These are phyloP conservation scores for Aspergillus bombycis DNA, from an alignment of 2,329 filamentous ascomycete genomes.

Conservation along the genomic window DNA sequence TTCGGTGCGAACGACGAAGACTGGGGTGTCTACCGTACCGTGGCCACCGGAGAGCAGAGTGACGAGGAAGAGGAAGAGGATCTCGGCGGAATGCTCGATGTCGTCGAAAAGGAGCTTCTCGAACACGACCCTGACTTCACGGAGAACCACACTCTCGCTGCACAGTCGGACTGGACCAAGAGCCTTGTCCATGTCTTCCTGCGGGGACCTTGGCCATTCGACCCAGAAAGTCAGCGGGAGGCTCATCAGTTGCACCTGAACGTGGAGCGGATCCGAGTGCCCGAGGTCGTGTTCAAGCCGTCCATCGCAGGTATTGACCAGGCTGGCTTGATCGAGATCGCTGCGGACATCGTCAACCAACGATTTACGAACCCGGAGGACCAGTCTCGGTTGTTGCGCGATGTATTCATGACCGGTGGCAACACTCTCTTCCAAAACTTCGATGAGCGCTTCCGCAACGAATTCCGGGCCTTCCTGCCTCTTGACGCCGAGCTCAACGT, in stretches of 20 bases:
- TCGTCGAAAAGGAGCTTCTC: constrained; percentile 81
- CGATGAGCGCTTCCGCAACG: constrained; percentile 75
- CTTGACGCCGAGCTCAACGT: constrained; percentile 69
- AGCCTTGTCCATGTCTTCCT: constrained; percentile 87
- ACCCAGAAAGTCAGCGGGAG: constrained; percentile 77
- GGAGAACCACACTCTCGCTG: constrained; percentile 88
- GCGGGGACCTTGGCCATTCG: constrained; percentile 83
- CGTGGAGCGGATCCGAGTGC: constrained; percentile 91
- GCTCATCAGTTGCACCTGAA: constrained; percentile 91
- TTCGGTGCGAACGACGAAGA: constrained; percentile 98
- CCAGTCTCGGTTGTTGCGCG: constrained; percentile 72
- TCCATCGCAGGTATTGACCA: constrained; percentile 91
- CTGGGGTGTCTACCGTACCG: constrained; percentile 95
- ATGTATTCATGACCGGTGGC: constrained; percentile 94
- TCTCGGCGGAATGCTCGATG: constrained; percentile 70
- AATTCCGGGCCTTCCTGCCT: constrained; percentile 73
- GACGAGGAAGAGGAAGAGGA: constrained; percentile 95
- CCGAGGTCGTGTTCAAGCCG: constrained; percentile 90
- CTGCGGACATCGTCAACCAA: constrained; percentile 84
- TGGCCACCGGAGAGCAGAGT: constrained; percentile 76
- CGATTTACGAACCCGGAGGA: constrained; percentile 64
- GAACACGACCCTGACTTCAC: constrained; percentile 86
- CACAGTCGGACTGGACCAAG: constrained; percentile 94
- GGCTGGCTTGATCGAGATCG: constrained; percentile 89
- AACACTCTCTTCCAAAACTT: constrained; percentile 86